A percentile compares a stretch with the other conserved stretches of the same genome.
Evolutionary conservation across 805 yeast species (phyloP).

Genomic region (Candida ascalaphidarum): DNA sequence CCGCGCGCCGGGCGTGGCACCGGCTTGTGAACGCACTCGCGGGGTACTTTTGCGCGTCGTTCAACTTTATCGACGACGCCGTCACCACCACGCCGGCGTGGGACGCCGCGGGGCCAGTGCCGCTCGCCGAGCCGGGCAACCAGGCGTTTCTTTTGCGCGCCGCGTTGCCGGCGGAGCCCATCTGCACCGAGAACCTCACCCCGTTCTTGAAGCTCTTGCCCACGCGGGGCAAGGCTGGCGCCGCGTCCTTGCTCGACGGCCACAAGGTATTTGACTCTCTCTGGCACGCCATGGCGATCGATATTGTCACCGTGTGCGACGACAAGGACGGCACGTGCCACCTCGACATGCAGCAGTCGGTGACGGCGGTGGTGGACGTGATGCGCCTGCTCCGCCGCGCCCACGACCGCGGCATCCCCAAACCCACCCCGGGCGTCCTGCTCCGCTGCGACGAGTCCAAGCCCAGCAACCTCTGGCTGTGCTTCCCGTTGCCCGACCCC

Average conservation of each 20-base stretch:
- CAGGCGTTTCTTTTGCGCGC: slow-evolving; percentile 61
- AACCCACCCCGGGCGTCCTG: slow-evolving; percentile 63
- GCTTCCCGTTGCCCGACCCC: slow-evolving; percentile 67
- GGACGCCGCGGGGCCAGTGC: slow-evolving; percentile 15
- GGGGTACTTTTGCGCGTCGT: slow-evolving; percentile 91
- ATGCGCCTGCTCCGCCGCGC: slow-evolving; percentile 57
- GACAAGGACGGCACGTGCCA: slow-evolving; percentile 27
- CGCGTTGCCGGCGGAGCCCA: slow-evolving; percentile 88
- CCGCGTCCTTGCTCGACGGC: slow-evolving; percentile 80
- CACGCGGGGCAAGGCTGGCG: slow-evolving; percentile 84
- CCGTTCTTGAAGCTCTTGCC: slow-evolving; percentile 88
- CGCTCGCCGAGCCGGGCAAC: too few relatives aligned
- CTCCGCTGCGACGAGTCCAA: slow-evolving; percentile 67
- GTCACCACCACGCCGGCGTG: slow-evolving; percentile 52
- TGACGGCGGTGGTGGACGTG: slow-evolving; percentile 67
- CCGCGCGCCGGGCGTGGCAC: slow-evolving; percentile 62
- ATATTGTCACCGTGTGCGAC: slow-evolving; percentile 52
- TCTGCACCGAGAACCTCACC: slow-evolving; percentile 93
- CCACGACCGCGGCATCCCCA: slow-evolving; percentile 62
- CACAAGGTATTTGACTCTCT: slow-evolving; percentile 83
- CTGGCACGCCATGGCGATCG: slow-evolving; percentile 93
- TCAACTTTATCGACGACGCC: slow-evolving; percentile 77
- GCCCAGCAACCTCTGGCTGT: slow-evolving; percentile 50
- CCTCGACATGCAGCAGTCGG: slow-evolving; percentile 52
- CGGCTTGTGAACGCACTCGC: slow-evolving; percentile 66